phyloP scores from a whole-genome alignment of 495 filamentous ascomycete genomes.

The Podospora pseudocomata region DNA sequence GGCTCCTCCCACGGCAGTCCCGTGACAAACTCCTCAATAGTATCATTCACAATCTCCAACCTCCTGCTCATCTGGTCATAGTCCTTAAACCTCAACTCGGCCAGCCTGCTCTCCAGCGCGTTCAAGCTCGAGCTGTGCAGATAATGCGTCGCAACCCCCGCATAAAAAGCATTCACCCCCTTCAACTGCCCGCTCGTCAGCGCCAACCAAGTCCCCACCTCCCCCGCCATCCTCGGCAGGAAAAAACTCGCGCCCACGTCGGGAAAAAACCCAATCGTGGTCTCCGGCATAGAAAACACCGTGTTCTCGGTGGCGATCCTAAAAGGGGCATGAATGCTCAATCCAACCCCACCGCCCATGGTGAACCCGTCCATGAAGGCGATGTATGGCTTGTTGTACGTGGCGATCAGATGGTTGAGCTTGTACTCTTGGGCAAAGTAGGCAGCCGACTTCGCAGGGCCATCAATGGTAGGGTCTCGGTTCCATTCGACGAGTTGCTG shows the following conservation, averaged over 20 bases:
- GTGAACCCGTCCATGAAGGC: conserved; percentile 97
- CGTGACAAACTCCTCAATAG: conserved; percentile 86
- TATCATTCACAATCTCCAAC: conserved; percentile 68
- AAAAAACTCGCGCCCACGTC: conserved; percentile 97
- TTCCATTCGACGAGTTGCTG: conserved; percentile 70
- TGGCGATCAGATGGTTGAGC: conserved; percentile 93
- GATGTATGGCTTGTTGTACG: conserved; percentile 86
- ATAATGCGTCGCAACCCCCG: conserved; percentile 90
- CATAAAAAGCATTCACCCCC: conserved; percentile 77
- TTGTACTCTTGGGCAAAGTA: conserved; percentile 93
- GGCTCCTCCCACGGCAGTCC: conserved; percentile 71
- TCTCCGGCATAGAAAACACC: conserved; percentile 96
- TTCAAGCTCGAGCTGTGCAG: conserved; percentile 81
- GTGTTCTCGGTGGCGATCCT: conserved; percentile 94
- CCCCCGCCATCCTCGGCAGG: conserved; percentile 80
- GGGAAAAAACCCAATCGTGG: conserved; percentile 95
- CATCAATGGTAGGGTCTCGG: conserved; percentile 37
- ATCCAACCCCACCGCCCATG: conserved; percentile 95
- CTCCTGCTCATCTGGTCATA: conserved; percentile 57
- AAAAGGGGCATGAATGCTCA: conserved; percentile 92
- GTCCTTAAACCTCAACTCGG: conserved; percentile 85
- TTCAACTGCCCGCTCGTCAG: conserved; percentile 77
- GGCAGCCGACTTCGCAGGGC: conserved; percentile 61
- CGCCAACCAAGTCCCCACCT: conserved; percentile 82
- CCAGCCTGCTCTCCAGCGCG: conserved; percentile 75